phyloP scores from a whole-genome alignment of 768 basidiomycete species.

The Leccinellum luteum region DNA sequence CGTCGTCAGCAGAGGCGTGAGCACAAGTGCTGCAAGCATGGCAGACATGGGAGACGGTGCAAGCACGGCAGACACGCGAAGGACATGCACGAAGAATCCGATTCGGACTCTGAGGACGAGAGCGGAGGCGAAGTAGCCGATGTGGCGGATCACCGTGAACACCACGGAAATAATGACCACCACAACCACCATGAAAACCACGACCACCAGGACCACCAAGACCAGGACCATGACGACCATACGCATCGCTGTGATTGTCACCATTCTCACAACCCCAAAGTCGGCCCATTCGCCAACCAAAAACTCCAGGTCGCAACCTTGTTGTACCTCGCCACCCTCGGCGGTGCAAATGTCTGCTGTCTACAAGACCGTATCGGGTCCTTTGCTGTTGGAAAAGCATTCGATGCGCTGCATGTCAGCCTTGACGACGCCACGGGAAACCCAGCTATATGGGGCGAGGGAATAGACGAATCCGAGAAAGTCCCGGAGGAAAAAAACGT shows the following conservation, averaged over 20 bases:
- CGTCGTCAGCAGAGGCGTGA: not conserved
- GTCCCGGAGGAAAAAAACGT: conserved; percentile 31
- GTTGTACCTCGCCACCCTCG: conserved; percentile 85
- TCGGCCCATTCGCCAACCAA: conserved; percentile 43
- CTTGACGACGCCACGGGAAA: conserved; percentile 49
- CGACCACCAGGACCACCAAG: not conserved
- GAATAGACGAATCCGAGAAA: conserved; percentile 21
- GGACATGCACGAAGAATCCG: not conserved
- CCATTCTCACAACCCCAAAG: not conserved
- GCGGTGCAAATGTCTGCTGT: conserved; percentile 80
- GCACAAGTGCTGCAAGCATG: not conserved
- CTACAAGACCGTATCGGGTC: conserved; percentile 66
- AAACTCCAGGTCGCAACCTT: conserved; percentile 70
- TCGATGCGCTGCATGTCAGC: conserved; percentile 80
- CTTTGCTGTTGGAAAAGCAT: conserved; percentile 75
- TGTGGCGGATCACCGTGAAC: not conserved
- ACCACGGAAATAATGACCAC: not conserved
- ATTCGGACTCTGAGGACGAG: not conserved
- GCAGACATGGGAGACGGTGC: not conserved
- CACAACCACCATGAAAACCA: not conserved
- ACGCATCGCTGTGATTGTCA: not conserved
- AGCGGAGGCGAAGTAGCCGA: not conserved
- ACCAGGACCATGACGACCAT: not conserved
- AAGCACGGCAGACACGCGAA: not conserved
- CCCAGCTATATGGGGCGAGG: conserved; percentile 51